These are phyloP conservation scores for Sporisorium exsertum DNA, from an alignment of 1,284 basidiomycete genomes.

Conservation along the genomic window DNA sequence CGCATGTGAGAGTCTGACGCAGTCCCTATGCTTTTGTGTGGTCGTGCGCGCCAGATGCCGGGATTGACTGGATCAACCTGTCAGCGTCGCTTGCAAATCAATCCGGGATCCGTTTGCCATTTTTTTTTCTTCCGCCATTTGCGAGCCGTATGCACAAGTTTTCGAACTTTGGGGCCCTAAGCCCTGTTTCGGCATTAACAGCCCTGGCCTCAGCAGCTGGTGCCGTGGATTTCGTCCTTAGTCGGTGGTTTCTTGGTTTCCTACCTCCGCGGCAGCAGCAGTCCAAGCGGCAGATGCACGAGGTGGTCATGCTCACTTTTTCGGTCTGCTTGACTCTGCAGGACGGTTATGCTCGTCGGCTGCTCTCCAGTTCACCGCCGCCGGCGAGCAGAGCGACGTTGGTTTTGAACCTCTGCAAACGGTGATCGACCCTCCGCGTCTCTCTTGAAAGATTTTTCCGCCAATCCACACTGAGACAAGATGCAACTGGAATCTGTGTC, in stretches of 20 bases:
- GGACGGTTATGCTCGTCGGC: background rate
- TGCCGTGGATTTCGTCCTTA: background rate
- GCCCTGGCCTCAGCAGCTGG: background rate
- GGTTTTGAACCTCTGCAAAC: background rate
- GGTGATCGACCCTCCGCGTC: constrained; percentile 2
- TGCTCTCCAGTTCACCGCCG: background rate
- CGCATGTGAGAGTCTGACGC: background rate
- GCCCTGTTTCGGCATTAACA: background rate
- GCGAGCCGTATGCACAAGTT: background rate
- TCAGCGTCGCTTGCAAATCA: constrained; percentile 10
- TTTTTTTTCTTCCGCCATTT: background rate
- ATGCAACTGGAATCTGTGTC: background rate
- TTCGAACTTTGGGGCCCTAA: background rate
- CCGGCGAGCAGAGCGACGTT: background rate
- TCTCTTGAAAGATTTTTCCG: background rate
- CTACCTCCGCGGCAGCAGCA: background rate
- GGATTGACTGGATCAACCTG: background rate
- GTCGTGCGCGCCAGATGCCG: background rate
- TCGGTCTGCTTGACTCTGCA: background rate
- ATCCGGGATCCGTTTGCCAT: constrained; percentile 2
- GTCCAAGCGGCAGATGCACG: background rate
- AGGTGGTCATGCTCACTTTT: constrained; percentile 6
- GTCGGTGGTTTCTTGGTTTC: background rate
- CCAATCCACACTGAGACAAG: background rate
- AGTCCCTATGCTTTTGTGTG: background rate